Evolutionary conservation across 176 grass and related monocot species (phyloP).

Genomic region (Cocos nucifera): DNA sequence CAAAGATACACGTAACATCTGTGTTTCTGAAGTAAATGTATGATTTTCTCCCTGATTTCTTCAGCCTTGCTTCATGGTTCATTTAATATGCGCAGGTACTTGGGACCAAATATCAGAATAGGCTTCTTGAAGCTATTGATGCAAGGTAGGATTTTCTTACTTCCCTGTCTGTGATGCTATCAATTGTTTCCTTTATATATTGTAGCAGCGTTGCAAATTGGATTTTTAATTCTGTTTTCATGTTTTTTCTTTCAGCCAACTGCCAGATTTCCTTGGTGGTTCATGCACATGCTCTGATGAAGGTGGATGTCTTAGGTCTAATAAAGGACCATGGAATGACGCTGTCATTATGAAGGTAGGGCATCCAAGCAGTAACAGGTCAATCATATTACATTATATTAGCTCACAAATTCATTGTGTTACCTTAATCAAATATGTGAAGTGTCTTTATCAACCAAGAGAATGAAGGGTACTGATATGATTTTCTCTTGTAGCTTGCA

Average conservation of each 20-base stretch:
- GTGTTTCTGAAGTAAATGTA: conserved; percentile 7
- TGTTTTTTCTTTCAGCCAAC: conserved; percentile 16
- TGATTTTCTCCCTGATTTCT: conserved; percentile 18
- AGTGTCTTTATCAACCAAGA: conserved; percentile 1
- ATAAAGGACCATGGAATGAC: conserved; percentile 45
- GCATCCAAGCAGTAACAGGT: not conserved
- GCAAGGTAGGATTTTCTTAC: conserved; percentile 40
- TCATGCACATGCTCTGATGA: conserved; percentile 26
- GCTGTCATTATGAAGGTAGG: conserved; percentile 58
- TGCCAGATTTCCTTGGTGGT: conserved; percentile 44
- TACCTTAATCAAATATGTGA: too few relatives aligned
- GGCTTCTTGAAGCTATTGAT: conserved; percentile 87
- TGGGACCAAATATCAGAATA: conserved; percentile 70
- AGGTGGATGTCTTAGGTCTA: conserved; percentile 41
- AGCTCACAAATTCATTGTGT: too few relatives aligned
- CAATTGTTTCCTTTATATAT: too few relatives aligned
- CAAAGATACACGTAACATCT: conserved; percentile 85
- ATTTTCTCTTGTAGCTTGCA: conserved; percentile 44
- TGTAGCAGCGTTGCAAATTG: too few relatives aligned
- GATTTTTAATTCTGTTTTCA: not conserved
- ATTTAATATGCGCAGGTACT: conserved; percentile 49
- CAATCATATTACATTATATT: too few relatives aligned
- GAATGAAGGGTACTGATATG: conserved; percentile 4
- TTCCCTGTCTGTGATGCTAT: not conserved
- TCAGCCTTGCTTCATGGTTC: not conserved